phyloP scores from a whole-genome alignment of 2,329 filamentous ascomycete species.

The Coniochaeta prunicola region DNA sequence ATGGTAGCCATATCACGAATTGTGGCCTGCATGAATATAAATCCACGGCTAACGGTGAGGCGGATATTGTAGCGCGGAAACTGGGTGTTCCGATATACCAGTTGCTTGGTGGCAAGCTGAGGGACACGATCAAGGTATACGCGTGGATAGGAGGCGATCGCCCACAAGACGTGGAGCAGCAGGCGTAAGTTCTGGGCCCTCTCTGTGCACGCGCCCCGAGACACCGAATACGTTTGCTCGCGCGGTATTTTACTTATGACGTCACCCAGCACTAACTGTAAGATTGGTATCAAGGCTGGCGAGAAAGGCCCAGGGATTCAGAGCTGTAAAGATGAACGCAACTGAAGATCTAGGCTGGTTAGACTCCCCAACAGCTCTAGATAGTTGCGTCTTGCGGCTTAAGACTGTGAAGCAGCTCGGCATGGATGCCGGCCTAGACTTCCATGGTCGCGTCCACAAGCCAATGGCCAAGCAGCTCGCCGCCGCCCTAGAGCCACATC shows the following conservation, averaged over 20 bases:
- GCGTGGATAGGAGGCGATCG: slow-evolving; percentile 64
- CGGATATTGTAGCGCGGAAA: slow-evolving; percentile 10
- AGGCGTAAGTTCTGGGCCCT: slow-evolving; percentile 38
- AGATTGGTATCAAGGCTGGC: too few relatives aligned
- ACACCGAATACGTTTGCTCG: not conserved
- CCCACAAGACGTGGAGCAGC: slow-evolving; percentile 49
- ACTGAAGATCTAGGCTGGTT: slow-evolving; percentile 61
- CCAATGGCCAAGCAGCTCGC: slow-evolving; percentile 64
- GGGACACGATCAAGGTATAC: slow-evolving; percentile 56
- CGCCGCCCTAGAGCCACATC: slow-evolving; percentile 51
- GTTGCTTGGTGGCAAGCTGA: slow-evolving; percentile 57
- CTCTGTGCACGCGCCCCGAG: not conserved
- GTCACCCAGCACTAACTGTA: too few relatives aligned
- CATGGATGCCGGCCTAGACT: slow-evolving; percentile 60
- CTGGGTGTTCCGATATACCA: slow-evolving; percentile 54
- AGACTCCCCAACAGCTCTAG: slow-evolving; percentile 50
- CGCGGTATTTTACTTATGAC: slow-evolving; percentile 20
- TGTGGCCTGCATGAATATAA: too few relatives aligned
- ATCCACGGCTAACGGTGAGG: not conserved
- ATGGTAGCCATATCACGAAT: too few relatives aligned
- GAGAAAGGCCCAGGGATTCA: slow-evolving; percentile 47
- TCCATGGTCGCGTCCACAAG: slow-evolving; percentile 62
- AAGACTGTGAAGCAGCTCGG: slow-evolving; percentile 56
- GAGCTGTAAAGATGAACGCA: slow-evolving; percentile 60
- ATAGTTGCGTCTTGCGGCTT: slow-evolving; percentile 51